Conservation (phyloP, 192 early-diverging fungal species). For the Backusella mclennaniae region DNA sequence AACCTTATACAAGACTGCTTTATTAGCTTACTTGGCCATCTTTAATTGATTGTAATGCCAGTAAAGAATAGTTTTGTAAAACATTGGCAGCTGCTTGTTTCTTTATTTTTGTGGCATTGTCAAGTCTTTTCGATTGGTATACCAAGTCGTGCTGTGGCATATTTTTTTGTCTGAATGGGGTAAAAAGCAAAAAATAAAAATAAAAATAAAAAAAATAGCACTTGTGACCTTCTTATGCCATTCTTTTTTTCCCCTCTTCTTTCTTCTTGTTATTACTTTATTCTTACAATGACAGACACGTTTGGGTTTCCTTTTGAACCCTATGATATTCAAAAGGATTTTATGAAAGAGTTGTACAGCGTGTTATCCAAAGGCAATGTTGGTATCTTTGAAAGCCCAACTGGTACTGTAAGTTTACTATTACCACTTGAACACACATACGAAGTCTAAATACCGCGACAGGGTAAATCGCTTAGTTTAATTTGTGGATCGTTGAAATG, state of each 20-base stretch:
- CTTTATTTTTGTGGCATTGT: constrained; percentile 20
- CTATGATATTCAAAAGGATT: constrained; percentile 72
- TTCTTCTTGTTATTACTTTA: neutral
- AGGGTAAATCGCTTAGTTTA: constrained; percentile 89
- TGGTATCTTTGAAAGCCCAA: constrained; percentile 89
- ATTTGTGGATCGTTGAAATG: constrained; percentile 85
- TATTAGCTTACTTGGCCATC: constrained; percentile 3
- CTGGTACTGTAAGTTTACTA: constrained; percentile 67
- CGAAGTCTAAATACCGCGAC: neutral
- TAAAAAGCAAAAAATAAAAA: no score
- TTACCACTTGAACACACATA: neutral
- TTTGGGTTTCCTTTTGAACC: constrained; percentile 68
- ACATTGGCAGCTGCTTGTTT: constrained; percentile 20
- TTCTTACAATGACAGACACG: neutral
- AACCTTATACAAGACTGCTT: neutral
- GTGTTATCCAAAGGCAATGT: constrained; percentile 67
- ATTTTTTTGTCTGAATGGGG: neutral
- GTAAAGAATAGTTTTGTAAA: constrained; percentile 22
- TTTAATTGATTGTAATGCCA: constrained; percentile 12
- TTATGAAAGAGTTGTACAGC: constrained; percentile 75
- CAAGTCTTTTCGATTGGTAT: constrained; percentile 5
- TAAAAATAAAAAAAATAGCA: neutral
- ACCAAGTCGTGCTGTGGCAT: neutral
- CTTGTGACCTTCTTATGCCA: neutral
- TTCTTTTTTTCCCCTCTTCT: neutral